Conservation (phyloP, 805 yeast genomes). For the Ogataea zsoltii region DNA sequence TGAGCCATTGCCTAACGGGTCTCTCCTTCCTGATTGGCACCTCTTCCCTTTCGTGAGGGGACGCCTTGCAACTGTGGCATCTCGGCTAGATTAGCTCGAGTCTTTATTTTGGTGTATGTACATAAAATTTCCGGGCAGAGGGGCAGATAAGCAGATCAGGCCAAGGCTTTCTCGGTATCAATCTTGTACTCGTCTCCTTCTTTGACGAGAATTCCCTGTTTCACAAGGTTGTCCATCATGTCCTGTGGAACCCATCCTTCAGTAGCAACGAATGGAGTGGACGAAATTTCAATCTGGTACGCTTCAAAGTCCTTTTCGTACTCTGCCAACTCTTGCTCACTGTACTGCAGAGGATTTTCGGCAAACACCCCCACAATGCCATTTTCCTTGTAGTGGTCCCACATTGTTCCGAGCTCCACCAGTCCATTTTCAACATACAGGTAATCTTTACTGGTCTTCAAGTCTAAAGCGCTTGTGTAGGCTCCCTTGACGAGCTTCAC, state of each 20-base stretch:
- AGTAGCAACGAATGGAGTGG: constrained; percentile 84
- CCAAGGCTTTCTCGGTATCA: constrained; percentile 30
- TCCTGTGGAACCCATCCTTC: constrained; percentile 97
- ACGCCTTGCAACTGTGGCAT: too few relatives aligned
- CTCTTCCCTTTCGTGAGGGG: too few relatives aligned
- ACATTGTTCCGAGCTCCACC: constrained; percentile 63
- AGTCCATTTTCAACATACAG: constrained; percentile 67
- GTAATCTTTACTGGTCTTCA: constrained; percentile 57
- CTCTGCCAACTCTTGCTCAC: constrained; percentile 57
- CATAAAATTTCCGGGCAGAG: too few relatives aligned
- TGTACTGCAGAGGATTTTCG: constrained; percentile 41
- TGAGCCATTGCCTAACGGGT: too few relatives aligned
- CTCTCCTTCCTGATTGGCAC: too few relatives aligned
- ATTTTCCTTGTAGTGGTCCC: constrained; percentile 65
- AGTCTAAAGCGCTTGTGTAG: constrained; percentile 59
- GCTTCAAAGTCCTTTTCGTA: constrained; percentile 59
- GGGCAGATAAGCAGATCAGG: constrained; percentile 3
- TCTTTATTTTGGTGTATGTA: too few relatives aligned
- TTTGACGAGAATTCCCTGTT: constrained; percentile 67
- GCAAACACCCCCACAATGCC: constrained; percentile 47
- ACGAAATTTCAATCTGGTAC: constrained; percentile 66
- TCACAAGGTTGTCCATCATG: constrained; percentile 71
- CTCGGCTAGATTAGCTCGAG: too few relatives aligned
- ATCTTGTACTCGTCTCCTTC: constrained; percentile 48
- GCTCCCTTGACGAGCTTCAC: constrained; percentile 70